phyloP scores from a whole-genome alignment of 345 rosid genomes.

The Eucalyptus cloeziana region DNA sequence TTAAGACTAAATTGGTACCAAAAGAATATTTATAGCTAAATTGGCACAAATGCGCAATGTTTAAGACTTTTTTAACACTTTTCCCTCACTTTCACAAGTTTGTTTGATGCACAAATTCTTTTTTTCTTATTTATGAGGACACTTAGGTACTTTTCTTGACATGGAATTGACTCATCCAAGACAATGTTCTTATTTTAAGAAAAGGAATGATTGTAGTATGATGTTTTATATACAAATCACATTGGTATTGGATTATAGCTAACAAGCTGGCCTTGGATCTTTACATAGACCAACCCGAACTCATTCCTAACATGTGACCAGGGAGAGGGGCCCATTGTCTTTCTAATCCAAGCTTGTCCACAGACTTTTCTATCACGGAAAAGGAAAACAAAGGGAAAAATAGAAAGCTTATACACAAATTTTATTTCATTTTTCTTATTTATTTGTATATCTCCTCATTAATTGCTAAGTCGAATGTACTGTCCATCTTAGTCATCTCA shows the following conservation, averaged over 20 bases:
- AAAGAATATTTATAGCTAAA: no score
- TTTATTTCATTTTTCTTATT: neutral
- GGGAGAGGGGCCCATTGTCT: neutral
- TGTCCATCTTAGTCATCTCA: neutral
- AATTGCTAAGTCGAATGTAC: neutral
- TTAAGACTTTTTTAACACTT: no score
- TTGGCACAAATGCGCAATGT: no score
- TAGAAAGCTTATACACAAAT: no score
- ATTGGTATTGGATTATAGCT: no score
- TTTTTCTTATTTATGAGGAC: neutral
- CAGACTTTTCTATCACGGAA: no score
- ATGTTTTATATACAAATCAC: neutral
- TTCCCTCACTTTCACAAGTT: no score
- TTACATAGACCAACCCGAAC: neutral
- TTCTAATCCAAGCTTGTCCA: neutral
- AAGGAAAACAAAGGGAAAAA: neutral
- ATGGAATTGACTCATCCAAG: neutral
- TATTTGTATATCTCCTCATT: neutral
- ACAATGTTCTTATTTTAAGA: no score
- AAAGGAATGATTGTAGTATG: neutral
- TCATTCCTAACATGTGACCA: neutral
- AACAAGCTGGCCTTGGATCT: neutral
- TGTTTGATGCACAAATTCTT: neutral
- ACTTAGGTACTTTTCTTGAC: neutral
- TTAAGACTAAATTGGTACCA: no score